These are phyloP conservation scores for Aspergillus sp. DNA, from an alignment of 2,329 filamentous ascomycete species.

Conservation along the genomic window DNA sequence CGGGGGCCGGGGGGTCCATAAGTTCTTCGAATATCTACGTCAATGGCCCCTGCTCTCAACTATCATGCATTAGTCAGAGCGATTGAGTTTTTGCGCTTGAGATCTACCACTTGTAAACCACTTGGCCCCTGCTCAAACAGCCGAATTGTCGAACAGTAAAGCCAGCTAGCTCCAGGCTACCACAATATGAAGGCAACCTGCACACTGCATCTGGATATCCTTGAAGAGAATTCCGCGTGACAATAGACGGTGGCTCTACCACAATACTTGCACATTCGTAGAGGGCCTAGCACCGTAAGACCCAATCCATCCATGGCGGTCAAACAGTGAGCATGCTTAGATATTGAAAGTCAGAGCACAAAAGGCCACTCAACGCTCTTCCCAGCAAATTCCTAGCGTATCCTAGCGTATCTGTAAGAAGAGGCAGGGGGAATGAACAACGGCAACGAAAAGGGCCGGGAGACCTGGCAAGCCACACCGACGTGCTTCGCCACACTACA, in stretches of 20 bases:
- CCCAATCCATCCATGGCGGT: background rate
- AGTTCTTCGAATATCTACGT: background rate
- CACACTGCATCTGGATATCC: background rate
- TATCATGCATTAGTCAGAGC: background rate
- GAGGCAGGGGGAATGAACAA: background rate
- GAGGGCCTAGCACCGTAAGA: background rate
- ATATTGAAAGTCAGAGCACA: too few relatives aligned
- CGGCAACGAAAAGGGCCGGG: background rate
- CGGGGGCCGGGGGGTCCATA: background rate
- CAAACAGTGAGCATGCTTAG: background rate
- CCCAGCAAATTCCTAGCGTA: too few relatives aligned
- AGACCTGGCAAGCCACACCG: background rate
- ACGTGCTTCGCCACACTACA: background rate
- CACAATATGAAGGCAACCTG: background rate
- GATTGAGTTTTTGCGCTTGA: background rate
- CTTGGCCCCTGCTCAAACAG: too few relatives aligned
- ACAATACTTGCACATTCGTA: too few relatives aligned
- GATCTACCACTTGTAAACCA: background rate
- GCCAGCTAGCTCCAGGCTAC: background rate
- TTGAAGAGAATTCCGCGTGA: background rate
- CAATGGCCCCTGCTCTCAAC: background rate
- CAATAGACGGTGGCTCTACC: too few relatives aligned
- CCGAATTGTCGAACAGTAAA: background rate
- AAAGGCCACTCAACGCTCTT: too few relatives aligned
- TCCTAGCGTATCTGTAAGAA: background rate